Percentiles rank a stretch among this genome's conserved stretches.
These are phyloP conservation scores for Colletotrichum phormii DNA, from an alignment of 2,329 filamentous ascomycete species.

Conservation along the genomic window DNA sequence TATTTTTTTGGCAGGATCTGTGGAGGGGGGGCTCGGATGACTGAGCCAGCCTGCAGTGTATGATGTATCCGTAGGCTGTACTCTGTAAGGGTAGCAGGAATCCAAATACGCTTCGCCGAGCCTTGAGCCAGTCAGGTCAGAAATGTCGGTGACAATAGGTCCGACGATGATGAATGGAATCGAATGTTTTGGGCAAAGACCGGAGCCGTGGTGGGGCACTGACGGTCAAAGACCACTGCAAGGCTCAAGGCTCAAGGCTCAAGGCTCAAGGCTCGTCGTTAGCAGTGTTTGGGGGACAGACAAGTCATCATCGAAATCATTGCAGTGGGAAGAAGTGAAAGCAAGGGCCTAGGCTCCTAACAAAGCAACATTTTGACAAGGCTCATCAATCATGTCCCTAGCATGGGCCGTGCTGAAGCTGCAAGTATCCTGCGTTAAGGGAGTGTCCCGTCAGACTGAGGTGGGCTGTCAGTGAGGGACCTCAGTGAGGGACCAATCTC, in stretches of 20 bases:
- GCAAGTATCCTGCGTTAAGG: conserved; percentile 25
- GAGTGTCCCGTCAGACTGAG: too few species aligned
- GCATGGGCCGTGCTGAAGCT: conserved; percentile 2
- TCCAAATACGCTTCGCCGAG: background rate
- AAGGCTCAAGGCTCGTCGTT: background rate
- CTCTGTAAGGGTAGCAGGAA: background rate
- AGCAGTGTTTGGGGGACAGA: background rate
- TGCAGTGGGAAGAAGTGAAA: background rate
- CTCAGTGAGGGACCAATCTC: conserved; percentile 14
- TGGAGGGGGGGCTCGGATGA: conserved; percentile 1
- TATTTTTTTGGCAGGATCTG: background rate
- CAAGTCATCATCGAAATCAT: conserved; percentile 16
- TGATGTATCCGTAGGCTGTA: too few species aligned
- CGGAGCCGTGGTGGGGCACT: conserved; percentile 29
- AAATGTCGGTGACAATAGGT: background rate
- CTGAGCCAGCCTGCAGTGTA: background rate
- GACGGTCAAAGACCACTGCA: conserved; percentile 27
- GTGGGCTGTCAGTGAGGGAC: too few species aligned
- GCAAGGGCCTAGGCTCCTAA: conserved; percentile 17
- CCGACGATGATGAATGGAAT: background rate
- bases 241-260: background rate
- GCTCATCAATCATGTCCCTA: background rate
- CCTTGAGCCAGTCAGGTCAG: background rate
- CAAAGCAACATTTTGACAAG: conserved; percentile 5
- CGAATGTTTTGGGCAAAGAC: conserved; percentile 22